Evolutionary conservation across 2,329 filamentous ascomycete genomes (phyloP), one percentile per base, ranked within the genome.

Genomic region (Myriosclerotinia scirpicola): DNA sequence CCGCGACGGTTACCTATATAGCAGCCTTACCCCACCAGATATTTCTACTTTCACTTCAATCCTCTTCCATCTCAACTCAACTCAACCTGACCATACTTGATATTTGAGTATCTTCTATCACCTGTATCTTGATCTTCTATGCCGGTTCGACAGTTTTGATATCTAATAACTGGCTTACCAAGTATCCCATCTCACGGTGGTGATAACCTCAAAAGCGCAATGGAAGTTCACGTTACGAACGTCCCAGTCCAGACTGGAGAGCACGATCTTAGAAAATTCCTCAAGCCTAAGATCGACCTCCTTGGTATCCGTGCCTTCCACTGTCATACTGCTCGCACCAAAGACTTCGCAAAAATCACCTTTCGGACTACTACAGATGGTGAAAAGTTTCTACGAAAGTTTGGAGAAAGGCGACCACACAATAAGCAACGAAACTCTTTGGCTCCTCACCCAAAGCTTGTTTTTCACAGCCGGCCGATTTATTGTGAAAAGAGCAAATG

Each of bases 181-280:
- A 20, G 2, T 36, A 40, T 30, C 22, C n/a, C 42, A 65, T 59
- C n/a, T 38, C 8, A 20, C 34, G 5, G 20, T 15, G 8, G 22
- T 38, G 20, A 48, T 2, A 15, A 30, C 40, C 38, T 55, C 22
- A 22, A 46, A 65, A 20, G 14, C n/a, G 34, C 26, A 0, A 83
- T 84, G 82, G 81, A 84, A 66, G 76, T 84, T 44, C 79, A 81
- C 70, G 73, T 83, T 12, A 73, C 74, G 15, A 78, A 79, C 59
- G 71, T 85, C 0, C 81, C 81, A 1, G 44, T 70, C 3, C 73
- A 79, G 26, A 72, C 78, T 38, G 83, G 79, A 12, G 75, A 79
- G 20, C 76, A 80, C 38, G 76, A 80, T 52, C 69, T 85, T 14
- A 73, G 75, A 20, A 70, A 76, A 0, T 80, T 78, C 56, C 77